These are phyloP conservation scores for Eucalyptus guilfoylei DNA, from an alignment of 345 rosid species.

Conservation along the genomic window DNA sequence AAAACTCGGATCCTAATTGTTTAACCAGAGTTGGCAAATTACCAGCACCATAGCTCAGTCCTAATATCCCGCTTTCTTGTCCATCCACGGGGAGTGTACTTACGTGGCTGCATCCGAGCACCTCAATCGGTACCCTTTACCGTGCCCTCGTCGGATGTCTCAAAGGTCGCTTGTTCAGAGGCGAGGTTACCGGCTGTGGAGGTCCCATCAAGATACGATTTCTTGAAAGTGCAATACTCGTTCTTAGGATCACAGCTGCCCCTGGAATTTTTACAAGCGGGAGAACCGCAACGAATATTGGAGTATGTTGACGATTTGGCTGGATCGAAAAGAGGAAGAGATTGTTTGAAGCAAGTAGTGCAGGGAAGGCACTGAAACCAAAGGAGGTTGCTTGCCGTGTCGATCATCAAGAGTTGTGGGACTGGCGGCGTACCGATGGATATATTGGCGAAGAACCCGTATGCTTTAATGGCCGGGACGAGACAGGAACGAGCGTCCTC, in stretches of 20 bases:
- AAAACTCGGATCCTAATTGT: neutral
- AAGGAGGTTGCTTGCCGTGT: neutral
- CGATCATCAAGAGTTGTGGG: neutral
- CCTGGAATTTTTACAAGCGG: fast-evolving
- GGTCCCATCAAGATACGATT: neutral
- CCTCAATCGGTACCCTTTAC: neutral
- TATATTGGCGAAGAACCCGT: neutral
- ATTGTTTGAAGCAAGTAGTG: neutral
- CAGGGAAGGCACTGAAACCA: neutral
- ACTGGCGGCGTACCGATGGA: neutral
- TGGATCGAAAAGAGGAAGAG: neutral
- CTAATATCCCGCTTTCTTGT: neutral
- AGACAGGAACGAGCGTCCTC: neutral
- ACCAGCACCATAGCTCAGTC: neutral
- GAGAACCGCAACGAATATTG: neutral
- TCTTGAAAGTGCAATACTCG: neutral
- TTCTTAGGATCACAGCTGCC: neutral
- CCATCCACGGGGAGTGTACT: neutral
- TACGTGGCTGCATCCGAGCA: neutral
- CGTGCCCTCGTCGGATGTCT: neutral
- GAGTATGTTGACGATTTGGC: neutral
- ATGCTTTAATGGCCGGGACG: neutral
- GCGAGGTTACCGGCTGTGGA: neutral
- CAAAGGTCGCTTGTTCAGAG: neutral
- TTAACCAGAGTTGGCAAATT: neutral